Base-by-base conservation (phyloP, 192 early-diverging fungal species). In the Nowakowskiella sp. region DNA sequence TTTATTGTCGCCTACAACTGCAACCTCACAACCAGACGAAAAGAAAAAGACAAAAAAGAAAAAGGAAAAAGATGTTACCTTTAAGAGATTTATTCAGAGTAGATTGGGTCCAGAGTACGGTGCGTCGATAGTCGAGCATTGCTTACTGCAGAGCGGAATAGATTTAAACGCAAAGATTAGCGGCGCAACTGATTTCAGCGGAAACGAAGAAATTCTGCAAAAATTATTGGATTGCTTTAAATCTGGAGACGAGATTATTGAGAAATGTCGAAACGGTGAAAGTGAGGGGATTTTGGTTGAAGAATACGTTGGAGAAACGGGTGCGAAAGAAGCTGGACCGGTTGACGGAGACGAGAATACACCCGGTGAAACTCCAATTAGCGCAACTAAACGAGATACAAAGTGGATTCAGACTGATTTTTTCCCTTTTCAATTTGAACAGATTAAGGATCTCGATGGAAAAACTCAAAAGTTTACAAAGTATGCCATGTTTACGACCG, bases 101-200 rank as follows among this genome's bases (percentile, higher is more conserved):
- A 53, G 53, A 43, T 60, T 80, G 26, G 58, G 60, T 4, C 28
- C 42, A 6, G 47, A 53, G 31, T 97, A 94, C 54, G 94, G 94
- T 0, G 90, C 91, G 8, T 77, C 89, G 6, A 74, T 97, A 32
- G 72, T 86, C 3, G 94, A 97, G 57, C 89, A 92, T 60, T 79
- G 81, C 6, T 73, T 94, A 25, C 25, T 83, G 23, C 64, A 60
- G 6, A 82, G 86, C 5, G 74, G 76, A 1, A 57, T 94, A 25
- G 69, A 80, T 39, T 80, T 84, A 0, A 73, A 78, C 34, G 43
- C 77, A 24, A 72, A 80, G 4, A 71, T 85, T 1, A 61, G 78
- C 0, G 76, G 76, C 3, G 82, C 73, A 10, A 48, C 86, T 26
- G 84, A 90, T 43, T 59, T 70, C 19, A 36, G 43, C 30, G 30